Conservation (phyloP, 768 basidiomycete genomes). For the Mycena amicta region DNA sequence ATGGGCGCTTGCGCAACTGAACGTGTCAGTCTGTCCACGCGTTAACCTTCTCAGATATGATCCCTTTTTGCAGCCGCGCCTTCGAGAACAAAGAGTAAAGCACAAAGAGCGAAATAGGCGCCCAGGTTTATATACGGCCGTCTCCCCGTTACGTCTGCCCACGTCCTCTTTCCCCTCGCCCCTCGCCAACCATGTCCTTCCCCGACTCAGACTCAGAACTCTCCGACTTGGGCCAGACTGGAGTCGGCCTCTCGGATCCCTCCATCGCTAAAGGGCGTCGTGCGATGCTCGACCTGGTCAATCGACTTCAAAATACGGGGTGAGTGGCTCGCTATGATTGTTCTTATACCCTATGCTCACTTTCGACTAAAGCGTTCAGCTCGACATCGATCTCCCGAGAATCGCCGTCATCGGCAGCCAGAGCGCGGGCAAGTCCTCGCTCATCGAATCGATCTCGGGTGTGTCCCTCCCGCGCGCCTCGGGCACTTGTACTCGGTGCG, state of each 20-base stretch:
- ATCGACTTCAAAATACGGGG: constrained; percentile 66
- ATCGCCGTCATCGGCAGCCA: constrained; percentile 76
- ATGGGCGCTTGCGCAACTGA: too few species aligned
- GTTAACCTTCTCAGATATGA: too few species aligned
- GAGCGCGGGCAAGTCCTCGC: constrained; percentile 75
- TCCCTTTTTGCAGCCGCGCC: too few species aligned
- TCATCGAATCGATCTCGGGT: constrained; percentile 78
- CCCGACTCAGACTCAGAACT: neutral
- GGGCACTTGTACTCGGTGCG: constrained; percentile 77
- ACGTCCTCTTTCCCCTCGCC: neutral
- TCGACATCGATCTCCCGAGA: constrained; percentile 72
- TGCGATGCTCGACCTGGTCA: constrained; percentile 59
- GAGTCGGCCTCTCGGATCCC: constrained; percentile 56
- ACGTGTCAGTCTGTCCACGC: too few species aligned
- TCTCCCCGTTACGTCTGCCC: too few species aligned
- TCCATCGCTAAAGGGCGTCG: constrained; percentile 44
- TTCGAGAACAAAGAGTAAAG: too few species aligned
- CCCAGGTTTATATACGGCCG: too few species aligned
- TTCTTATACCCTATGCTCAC: neutral
- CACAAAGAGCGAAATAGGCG: too few species aligned
- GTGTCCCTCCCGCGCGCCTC: constrained; percentile 68
- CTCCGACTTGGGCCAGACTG: neutral
- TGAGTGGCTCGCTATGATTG: constrained; percentile 27
- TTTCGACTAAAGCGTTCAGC: constrained; percentile 53
- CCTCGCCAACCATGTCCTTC: neutral